Evolutionary conservation across 2,329 filamentous ascomycete genomes (phyloP), one percentile per base, ranked within the genome.

Genomic region (Coniochaeta hoffmannii): DNA sequence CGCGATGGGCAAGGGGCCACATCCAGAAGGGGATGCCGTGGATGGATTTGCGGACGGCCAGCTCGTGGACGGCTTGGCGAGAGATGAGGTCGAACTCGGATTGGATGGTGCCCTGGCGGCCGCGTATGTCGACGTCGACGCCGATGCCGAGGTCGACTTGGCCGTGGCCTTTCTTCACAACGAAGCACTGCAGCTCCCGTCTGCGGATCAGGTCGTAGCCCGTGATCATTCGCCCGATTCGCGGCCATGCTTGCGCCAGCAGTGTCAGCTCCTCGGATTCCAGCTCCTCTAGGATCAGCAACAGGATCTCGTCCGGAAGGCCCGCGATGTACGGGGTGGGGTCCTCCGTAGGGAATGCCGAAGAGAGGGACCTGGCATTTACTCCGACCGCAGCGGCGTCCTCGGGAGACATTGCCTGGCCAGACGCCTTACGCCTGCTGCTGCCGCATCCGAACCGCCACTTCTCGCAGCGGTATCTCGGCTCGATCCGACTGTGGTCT

Each of bases 1-100:
- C 1, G 73, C 75, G 11, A 80, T 69, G 1, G 77, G 73, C 0
- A 80, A 61, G 3, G 76, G 75, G 67, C 75, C 76, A 79, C 51
- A 69, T 57, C 0, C 66, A 9, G 57, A 79, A 78, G 0, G 14
- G 8, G 3, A 76, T 59, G 28, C 71, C 69, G 57, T 78, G 73
- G 10, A 78, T 66, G 0, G 76, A 78, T 0, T 55, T 55, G 3
- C 71, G 68, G 11, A 78, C 65, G 0, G 51, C 2, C 50, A 74
- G 66, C 1, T 65, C 56, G 2, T 60, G 50, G 59, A 69, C 77
- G 0, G 72, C 76, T 34, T 72, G 62, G 14, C 69, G 54, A 3
- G 75, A 78, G 15, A 81, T 54, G 6, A 79, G 64, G 53, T 80
- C 76, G 55, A 80, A 80, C 58, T 80, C 76, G 1, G 75, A 79